Evolutionary conservation across 108 stramenopile genomes (phyloP).

Genomic region (Discostella pseudostelligera): DNA sequence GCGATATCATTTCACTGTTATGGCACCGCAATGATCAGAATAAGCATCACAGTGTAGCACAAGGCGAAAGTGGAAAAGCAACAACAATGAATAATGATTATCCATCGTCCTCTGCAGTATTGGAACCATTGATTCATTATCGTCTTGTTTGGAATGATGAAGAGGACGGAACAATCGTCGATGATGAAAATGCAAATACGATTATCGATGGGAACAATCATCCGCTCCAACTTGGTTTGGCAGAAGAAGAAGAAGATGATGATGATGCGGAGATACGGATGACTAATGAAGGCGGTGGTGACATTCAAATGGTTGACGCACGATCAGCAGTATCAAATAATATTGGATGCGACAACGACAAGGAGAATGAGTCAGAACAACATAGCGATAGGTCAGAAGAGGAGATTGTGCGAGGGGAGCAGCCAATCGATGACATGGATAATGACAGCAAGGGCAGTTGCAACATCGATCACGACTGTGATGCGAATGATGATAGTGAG

Average conservation of each 20-base stretch:
- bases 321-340: too few species aligned
- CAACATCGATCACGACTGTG: neutral
- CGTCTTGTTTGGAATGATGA: neutral
- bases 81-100: neutral
- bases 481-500: neutral
- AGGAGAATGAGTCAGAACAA: neutral
- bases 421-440: neutral
- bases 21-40: conserved; percentile 3
- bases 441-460: neutral
- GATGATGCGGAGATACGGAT: too few species aligned
- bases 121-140: conserved; percentile 22
- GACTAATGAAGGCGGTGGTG: neutral
- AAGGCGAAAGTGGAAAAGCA: neutral
- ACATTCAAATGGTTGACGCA: too few species aligned
- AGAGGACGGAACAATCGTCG: neutral
- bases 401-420: neutral
- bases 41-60: neutral
- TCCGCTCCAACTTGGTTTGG: too few species aligned
- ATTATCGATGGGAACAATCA: too few species aligned
- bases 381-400: neutral
- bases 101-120: neutral
- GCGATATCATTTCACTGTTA: conserved; percentile 18
- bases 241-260: neutral
- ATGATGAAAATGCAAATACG: too few species aligned
- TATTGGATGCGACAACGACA: neutral